Evolutionary conservation across 1,139 yeast genomes (phyloP), one percentile per base, ranked within the genome.

Genomic region (Komagataea norvegica): DNA sequence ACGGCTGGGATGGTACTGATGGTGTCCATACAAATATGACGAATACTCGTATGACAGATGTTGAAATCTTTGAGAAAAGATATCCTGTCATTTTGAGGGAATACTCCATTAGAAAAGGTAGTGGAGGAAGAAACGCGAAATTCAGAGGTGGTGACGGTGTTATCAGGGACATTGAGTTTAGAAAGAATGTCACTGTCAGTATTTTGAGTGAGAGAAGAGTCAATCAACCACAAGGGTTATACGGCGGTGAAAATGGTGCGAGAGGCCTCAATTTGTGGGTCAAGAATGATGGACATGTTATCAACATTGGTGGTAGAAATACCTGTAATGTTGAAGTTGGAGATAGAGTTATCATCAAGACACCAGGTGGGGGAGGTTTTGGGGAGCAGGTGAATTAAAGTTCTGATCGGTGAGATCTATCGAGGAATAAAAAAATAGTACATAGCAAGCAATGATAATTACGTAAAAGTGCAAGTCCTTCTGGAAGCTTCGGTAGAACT

Each of bases 21-120:
- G 85, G 80, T 10, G 84, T 79, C 6, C 86, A 79, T 42, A 74
- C 79, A 4, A 81, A 79, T 53, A 79, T 78, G 81, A 79, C 86
- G 23, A 79, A 79, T 56, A 78, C 87, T 9, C 62, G 84, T 38
- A 76, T 79, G 59, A 79, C 87, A 0, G 87, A 79, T 48, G 76
- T 80, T 3, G 87, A 79, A 56, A 68, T 79, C 15, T 68, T 79
- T 40, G 86, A 79, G 52, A 72, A 76, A 49, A 65, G 86, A 29
- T 79, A 78, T 49, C 87, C 87, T 1, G 80, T 77, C 8, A 52
- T 79, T n/a, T 48, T 79, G 26, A 71, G 64, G 30, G 73, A 74
- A 49, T 79, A 75, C 46, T 62, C 76, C 1, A 58, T 79, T 14
- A 66, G 86, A 36, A 30, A 46, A 8, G 68, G 67, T 2, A 72